A percentile compares a stretch with the other conserved stretches of the same genome.
Conservation (phyloP, 2,329 filamentous ascomycete genomes). For the Phyllosticta paracitricarpa region DNA sequence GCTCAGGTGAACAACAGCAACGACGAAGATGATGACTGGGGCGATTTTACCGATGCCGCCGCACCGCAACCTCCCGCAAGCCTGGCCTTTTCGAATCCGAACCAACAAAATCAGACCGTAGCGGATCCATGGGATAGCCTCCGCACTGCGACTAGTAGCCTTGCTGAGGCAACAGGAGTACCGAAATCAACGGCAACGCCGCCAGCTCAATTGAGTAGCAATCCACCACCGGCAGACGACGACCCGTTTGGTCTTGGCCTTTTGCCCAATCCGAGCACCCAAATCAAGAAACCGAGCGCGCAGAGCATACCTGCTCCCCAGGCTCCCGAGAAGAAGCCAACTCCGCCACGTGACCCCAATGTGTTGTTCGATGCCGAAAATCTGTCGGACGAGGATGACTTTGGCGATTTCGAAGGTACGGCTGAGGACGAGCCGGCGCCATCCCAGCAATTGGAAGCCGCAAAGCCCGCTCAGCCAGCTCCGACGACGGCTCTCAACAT, state of each 20-base stretch:
- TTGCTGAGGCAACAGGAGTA: background rate
- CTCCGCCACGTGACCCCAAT: conserved; percentile 22
- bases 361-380: conserved; percentile 33
- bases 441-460: background rate
- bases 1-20: conserved; percentile 14
- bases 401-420: conserved; percentile 25
- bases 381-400: conserved; percentile 25
- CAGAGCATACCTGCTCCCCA: background rate
- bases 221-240: background rate
- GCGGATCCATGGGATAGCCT: conserved; percentile 8
- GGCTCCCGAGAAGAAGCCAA: background rate
- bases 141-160: conserved; percentile 2
- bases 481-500: conserved; percentile 3
- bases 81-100: background rate
- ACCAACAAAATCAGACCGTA: conserved; percentile 1
- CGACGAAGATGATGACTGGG: conserved; percentile 26
- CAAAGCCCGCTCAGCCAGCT: conserved; percentile 7
- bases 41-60: conserved; percentile 29
- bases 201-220: background rate
- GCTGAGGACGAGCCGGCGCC: conserved; percentile 2
- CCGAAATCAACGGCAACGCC: background rate
- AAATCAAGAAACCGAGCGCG: background rate
- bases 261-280: background rate
- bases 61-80: conserved; percentile 11
- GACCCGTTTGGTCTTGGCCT: conserved; percentile 8